phyloP scores from a whole-genome alignment of 192 early-diverging fungal species.

The Phycomyces nitens region DNA sequence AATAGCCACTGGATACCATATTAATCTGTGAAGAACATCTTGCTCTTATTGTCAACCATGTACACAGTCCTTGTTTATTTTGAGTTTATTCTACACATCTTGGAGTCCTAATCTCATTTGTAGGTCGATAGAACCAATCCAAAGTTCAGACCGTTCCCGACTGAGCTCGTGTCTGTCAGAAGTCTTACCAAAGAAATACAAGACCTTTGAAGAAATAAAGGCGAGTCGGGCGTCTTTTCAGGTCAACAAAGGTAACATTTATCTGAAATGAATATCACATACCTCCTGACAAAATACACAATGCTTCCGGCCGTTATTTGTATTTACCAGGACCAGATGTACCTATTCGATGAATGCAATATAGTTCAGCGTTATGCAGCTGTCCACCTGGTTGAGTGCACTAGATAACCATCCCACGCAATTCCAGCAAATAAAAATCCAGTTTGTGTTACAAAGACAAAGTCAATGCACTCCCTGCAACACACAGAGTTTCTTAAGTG shows the following conservation, averaged over 20 bases:
- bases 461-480: not conserved
- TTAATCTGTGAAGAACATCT: slow-evolving; percentile 25
- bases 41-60: slow-evolving; percentile 1
- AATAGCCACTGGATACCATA: slow-evolving; percentile 35
- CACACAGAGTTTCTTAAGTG: slow-evolving; percentile 14
- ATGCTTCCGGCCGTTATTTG: slow-evolving; percentile 49
- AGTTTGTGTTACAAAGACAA: not conserved
- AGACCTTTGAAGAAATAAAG: slow-evolving; percentile 54
- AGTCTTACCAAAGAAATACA: slow-evolving; percentile 42
- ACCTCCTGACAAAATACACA: not conserved
- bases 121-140: slow-evolving; percentile 44
- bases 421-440: slow-evolving; percentile 57
- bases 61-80: no score
- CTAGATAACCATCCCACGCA: slow-evolving; percentile 50
- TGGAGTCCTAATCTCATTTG: no score
- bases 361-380: slow-evolving; percentile 40
- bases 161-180: slow-evolving; percentile 45
- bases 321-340: slow-evolving; percentile 54
- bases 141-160: slow-evolving; percentile 41
- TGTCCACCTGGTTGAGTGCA: slow-evolving; percentile 42
- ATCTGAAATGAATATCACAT: not conserved
- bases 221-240: slow-evolving; percentile 46
- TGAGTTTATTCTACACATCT: no score
- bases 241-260: slow-evolving; percentile 50
- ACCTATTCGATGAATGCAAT: slow-evolving; percentile 50